Evolutionary conservation across 176 grass and related monocot genomes (phyloP), one percentile per base, ranked within the genome.

Genomic region (Eragrostis curvula): DNA sequence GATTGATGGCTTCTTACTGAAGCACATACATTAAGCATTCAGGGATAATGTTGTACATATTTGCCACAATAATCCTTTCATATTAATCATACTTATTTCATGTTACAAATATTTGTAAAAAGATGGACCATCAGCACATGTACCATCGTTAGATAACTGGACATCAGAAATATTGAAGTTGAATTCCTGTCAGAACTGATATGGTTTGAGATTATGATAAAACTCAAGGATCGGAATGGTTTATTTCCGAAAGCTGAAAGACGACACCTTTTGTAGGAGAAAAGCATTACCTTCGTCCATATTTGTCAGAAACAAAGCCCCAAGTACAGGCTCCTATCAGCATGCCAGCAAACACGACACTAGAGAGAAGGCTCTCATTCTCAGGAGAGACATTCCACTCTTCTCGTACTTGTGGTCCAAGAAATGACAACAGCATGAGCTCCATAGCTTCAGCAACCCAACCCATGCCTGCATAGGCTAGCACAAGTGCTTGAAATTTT

Each of bases 281-380:
- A 62, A 68, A 71, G 9, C 63, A 51, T 63, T 85, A 87, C 94
- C 92, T 97, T 72, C 94, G 84, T 43, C 94, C 94, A 72, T 89
- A 90, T 41, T 87, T 94, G 78, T 97, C 94, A 0, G 92, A 97
- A 80, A 97, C 85, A 55, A 92, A 81, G 30, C 94, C 92, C 92
- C 89, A 92, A 51, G 85, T 79, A 68, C 80, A 97, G 11, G 92
- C 69, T 44, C 94, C 94, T 28, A 94, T 18, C n/a, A 97, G 74
- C 94, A 97, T 94, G 64, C 94, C 94, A 48, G 58, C 83, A 72
- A 97, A 97, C 52, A 97, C 94, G 17, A 90, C 85, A 88, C 91
- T 94, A 66, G 94, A 90, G 13, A 97, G 82, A 24, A 97, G 69
- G 57, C 89, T 90, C 75, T 94, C 92, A 58, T 90, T 66, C 59